phyloP scores from a whole-genome alignment of 495 filamentous ascomycete genomes.

The Penicillium psychrofluorescens region DNA sequence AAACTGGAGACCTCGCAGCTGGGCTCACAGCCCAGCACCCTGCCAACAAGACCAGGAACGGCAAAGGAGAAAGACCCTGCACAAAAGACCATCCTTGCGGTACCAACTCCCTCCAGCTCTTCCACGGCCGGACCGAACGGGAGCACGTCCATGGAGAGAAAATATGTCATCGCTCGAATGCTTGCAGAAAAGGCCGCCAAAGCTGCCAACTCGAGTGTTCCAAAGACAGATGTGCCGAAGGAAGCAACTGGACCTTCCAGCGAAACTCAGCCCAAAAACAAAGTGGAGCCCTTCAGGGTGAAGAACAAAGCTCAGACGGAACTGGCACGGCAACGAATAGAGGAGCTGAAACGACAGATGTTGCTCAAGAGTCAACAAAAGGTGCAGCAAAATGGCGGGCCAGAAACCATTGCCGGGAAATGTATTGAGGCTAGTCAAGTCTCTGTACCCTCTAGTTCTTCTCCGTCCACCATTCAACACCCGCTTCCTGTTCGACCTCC shows the following conservation, averaged over 20 bases:
- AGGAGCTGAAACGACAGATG: conserved; percentile 41
- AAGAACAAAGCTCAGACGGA: conserved; percentile 52
- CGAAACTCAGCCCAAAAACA: conserved; percentile 10
- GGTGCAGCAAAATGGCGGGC: conserved; percentile 8
- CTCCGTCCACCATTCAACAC: conserved; percentile 21
- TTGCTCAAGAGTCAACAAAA: conserved; percentile 26
- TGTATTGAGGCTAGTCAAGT: not conserved
- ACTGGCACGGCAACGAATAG: conserved; percentile 44
- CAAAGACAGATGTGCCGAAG: conserved; percentile 10
- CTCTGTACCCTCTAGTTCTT: not conserved
- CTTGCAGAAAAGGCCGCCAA: conserved; percentile 52
- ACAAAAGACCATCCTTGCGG: not conserved
- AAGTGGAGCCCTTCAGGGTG: conserved; percentile 30
- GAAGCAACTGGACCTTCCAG: conserved; percentile 8
- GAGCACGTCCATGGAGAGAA: conserved; percentile 57
- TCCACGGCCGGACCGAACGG: not conserved
- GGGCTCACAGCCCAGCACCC: not conserved
- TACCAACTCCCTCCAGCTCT: too few species aligned
- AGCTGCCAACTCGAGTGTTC: not conserved
- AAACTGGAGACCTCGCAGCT: not conserved
- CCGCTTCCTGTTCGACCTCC: conserved; percentile 39
- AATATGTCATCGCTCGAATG: conserved; percentile 68
- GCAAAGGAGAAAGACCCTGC: not conserved
- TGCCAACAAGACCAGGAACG: not conserved
- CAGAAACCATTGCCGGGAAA: not conserved